These are phyloP conservation scores for Hymenoscyphus salicellus DNA, from an alignment of 2,329 filamentous ascomycete genomes.

Conservation along the genomic window DNA sequence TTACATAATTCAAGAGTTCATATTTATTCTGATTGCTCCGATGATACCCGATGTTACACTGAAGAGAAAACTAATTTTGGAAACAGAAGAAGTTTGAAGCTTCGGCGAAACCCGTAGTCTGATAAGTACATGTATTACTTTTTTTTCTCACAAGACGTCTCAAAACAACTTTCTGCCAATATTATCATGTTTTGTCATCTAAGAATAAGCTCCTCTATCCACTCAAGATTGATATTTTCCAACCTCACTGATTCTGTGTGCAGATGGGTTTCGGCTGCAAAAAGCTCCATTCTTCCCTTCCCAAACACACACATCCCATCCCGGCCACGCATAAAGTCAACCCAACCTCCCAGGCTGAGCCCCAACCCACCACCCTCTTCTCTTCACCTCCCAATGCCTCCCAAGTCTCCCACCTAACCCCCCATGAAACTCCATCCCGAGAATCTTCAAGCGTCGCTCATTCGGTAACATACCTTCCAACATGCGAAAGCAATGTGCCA, in stretches of 20 bases:
- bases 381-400: background rate
- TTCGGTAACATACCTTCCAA: background rate
- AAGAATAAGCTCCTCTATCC: background rate
- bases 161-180: background rate
- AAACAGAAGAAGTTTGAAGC: no score
- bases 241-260: background rate
- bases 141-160: no score
- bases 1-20: background rate
- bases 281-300: background rate
- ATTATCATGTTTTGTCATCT: background rate
- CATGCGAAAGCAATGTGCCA: background rate
- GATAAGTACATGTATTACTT: no score
- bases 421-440: slow-evolving; percentile 1
- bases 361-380: background rate
- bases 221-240: background rate
- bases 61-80: no score
- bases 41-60: background rate
- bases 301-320: background rate
- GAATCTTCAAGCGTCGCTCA: background rate
- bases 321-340: background rate
- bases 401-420: background rate
- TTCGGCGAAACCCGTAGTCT: no score
- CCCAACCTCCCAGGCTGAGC: background rate
- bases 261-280: background rate
- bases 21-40: background rate